Base-by-base conservation (phyloP, 2,329 filamentous ascomycete species). In the Beauveria rudraprayagi region DNA sequence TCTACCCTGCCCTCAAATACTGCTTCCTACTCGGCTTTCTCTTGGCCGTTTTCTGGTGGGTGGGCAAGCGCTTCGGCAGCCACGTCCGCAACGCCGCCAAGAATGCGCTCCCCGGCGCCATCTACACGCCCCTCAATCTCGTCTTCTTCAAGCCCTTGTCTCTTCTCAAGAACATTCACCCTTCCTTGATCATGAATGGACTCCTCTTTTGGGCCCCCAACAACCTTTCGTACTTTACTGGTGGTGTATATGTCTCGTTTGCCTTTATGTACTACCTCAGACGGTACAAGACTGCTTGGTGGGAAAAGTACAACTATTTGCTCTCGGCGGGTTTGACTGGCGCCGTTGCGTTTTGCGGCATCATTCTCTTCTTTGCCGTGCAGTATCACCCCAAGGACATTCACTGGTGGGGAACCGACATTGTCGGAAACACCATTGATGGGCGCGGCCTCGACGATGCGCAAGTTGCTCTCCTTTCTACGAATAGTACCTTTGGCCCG, bases 11-110 rank as follows among this genome's bases (percentile, higher is more conserved):
- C 8, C 46, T 61, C 51, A 61, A 61, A 19, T 61, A 51, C 67
- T 71, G 19, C 59, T 61, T 61, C 59, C 52, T 61, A 26, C 52
- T 61, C 53, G 59, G 59, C 52, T 61, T 61, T 24, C 63, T 67
- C 34, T 66, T 78, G 16, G 71, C 75, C 17, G 10, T 78, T 3
- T 56, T 73, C 3, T 78, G 76, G 64, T 70, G 58, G 61, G 87
- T 88, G 7, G 81, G 89, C 68, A 91, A 91, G 68, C 87, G 89
- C 1, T 92, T 92, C 69, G 70, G 68, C 55, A 48, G 61, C 0
- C 28, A 61, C n/a, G 24, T 65, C 9, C 59, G 59, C 24, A 40
- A 58, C 43, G 63, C 63, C 16, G 24, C 60, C 14, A 46, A 50
- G 34, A 51, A 44, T 3, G 24, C 59, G 24, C 34, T 50, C 22